These are phyloP conservation scores for Coccinonectria pachysandricola DNA, from an alignment of 2,329 filamentous ascomycete genomes.

Conservation along the genomic window DNA sequence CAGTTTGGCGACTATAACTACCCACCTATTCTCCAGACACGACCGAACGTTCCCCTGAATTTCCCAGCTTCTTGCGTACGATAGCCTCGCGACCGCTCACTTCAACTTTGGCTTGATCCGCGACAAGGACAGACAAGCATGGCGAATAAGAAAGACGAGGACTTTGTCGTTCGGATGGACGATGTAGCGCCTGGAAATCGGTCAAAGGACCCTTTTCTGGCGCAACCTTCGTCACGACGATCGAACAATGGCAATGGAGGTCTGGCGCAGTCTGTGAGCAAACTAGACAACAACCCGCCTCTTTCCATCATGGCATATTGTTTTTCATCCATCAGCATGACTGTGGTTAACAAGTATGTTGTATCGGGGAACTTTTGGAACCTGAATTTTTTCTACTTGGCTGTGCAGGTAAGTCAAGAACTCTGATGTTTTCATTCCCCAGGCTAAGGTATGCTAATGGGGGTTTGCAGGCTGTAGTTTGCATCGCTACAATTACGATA, in stretches of 20 bases:
- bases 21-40: constrained; percentile 8
- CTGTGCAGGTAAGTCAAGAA: constrained; percentile 65
- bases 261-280: constrained; percentile 11
- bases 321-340: constrained; percentile 96
- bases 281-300: constrained; percentile 63
- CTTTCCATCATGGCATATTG: constrained; percentile 86
- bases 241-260: constrained; percentile 9
- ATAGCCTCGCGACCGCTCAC: too few relatives aligned
- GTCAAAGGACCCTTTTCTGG: constrained; percentile 42
- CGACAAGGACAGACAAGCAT: constrained; percentile 34
- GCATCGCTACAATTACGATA: constrained; percentile 70
- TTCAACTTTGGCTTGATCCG: too few relatives aligned
- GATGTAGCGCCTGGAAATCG: constrained; percentile 41
- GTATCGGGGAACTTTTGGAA: constrained; percentile 88
- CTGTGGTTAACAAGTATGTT: constrained; percentile 98
- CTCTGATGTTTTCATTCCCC: too few relatives aligned
- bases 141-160: constrained; percentile 84
- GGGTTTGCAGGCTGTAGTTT: constrained; percentile 64
- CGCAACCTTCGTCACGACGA: constrained; percentile 14
- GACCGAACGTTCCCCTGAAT: constrained; percentile 17
- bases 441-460: constrained; percentile 4
- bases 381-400: constrained; percentile 89
- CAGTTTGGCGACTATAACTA: constrained; percentile 3
- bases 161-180: constrained; percentile 62
- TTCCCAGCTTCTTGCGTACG: too few relatives aligned